These are phyloP conservation scores for Leccinellum rugosiceps DNA, from an alignment of 768 basidiomycete species.

Conservation along the genomic window DNA sequence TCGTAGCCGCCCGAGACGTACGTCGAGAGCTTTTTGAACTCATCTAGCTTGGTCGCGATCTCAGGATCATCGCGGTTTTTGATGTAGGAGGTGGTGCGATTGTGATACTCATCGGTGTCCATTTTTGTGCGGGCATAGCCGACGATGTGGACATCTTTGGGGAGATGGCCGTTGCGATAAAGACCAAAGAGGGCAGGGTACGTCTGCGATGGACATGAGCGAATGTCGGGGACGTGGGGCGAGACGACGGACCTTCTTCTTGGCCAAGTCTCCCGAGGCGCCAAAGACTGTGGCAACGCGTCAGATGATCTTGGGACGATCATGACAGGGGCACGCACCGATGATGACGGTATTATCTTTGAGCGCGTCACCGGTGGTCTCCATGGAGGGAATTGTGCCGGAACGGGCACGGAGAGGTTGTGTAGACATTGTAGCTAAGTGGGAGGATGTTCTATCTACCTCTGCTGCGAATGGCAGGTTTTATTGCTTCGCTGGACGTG, in stretches of 20 bases:
- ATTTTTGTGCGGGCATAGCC: constrained; percentile 98
- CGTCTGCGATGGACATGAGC: constrained; percentile 55
- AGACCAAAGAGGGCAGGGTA: constrained; percentile 94
- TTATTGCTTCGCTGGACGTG: constrained; percentile 25
- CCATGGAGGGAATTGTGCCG: constrained; percentile 91
- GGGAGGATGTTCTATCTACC: not conserved
- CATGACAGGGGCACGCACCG: constrained; percentile 47
- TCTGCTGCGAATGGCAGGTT: not conserved
- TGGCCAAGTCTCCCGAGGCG: constrained; percentile 95
- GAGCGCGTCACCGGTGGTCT: constrained; percentile 64
- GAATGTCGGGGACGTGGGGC: constrained; percentile 21
- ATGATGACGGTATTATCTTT: constrained; percentile 88
- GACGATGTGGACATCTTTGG: constrained; percentile 82
- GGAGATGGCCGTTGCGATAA: constrained; percentile 76
- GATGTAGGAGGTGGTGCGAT: constrained; percentile 81
- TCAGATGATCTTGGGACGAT: constrained; percentile 10
- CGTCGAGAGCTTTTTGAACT: constrained; percentile 77
- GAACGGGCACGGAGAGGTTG: constrained; percentile 56
- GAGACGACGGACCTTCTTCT: constrained; percentile 82
- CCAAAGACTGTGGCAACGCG: constrained; percentile 65
- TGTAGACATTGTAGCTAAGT: constrained; percentile 16
- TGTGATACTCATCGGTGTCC: constrained; percentile 79
- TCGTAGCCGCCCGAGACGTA: constrained; percentile 92
- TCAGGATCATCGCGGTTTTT: constrained; percentile 67
- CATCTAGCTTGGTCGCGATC: constrained; percentile 59